A percentile compares a stretch with the other conserved stretches of the same genome.
Conservation (phyloP, 192 early-diverging fungal genomes). For the Coemansia nantahalensis region DNA sequence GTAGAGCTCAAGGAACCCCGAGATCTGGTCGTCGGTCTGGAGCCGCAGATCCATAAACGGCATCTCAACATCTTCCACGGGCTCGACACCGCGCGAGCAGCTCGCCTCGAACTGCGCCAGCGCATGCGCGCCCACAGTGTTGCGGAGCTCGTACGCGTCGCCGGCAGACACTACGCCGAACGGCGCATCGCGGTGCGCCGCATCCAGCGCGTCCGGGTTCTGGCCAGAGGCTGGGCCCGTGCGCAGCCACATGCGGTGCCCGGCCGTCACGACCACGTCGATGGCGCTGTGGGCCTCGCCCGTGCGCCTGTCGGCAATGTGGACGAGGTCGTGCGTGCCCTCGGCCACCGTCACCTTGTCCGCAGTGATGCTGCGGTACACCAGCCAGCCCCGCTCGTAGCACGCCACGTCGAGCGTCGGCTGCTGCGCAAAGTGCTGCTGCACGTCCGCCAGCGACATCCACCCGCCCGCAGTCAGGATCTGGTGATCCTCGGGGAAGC, state of each 20-base stretch:
- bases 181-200: background rate
- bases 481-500: conserved; percentile 38
- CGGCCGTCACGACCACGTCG: conserved; percentile 16
- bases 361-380: conserved; percentile 16
- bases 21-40: conserved; percentile 5
- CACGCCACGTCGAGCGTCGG: conserved; percentile 16
- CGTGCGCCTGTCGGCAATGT: conserved; percentile 7
- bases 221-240: background rate
- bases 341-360: conserved; percentile 24
- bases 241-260: conserved; percentile 30
- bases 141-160: conserved; percentile 8
- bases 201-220: background rate
- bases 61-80: background rate
- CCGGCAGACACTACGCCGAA: conserved; percentile 4
- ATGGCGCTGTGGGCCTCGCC: conserved; percentile 20
- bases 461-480: conserved; percentile 32
- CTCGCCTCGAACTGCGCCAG: conserved; percentile 25
- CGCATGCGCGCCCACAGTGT: conserved; percentile 9
- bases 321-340: conserved; percentile 17
- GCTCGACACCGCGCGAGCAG: conserved; percentile 8
- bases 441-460: conserved; percentile 27
- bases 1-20: conserved; percentile 28
- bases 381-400: conserved; percentile 21
- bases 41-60: conserved; percentile 10
- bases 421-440: conserved; percentile 20